These are phyloP conservation scores for Leersia perrieri DNA, from an alignment of 176 grass and related monocot genomes.

Conservation along the genomic window DNA sequence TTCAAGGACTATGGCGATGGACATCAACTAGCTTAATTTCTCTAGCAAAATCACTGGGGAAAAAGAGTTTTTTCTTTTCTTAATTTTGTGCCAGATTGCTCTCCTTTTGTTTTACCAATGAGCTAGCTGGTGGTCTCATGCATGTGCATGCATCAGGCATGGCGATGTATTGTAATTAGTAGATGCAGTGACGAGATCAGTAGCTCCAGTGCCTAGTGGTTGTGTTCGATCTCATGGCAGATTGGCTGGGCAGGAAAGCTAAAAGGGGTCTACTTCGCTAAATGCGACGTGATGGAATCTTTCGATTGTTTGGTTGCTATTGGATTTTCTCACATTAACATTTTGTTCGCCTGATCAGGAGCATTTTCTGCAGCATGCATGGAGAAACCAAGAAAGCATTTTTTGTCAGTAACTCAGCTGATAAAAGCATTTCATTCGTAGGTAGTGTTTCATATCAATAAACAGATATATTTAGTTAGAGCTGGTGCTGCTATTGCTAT, in stretches of 20 bases:
- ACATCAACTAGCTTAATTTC: slow-evolving; percentile 45
- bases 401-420: background rate
- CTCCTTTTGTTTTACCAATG: slow-evolving; percentile 21
- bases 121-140: background rate
- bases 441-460: background rate
- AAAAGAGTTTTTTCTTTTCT: background rate
- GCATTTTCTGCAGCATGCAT: slow-evolving; percentile 21
- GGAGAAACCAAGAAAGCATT: slow-evolving; percentile 15
- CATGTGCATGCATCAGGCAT: background rate
- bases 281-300: slow-evolving; percentile 47
- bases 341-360: slow-evolving; percentile 13
- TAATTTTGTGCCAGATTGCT: background rate
- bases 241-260: background rate
- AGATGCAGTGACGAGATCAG: slow-evolving; percentile 16
- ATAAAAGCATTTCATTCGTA: background rate
- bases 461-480: background rate
- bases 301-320: slow-evolving; percentile 49
- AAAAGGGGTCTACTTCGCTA: slow-evolving; percentile 16
- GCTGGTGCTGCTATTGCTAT: background rate
- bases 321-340: slow-evolving; percentile 33
- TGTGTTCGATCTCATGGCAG: background rate
- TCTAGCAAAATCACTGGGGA: background rate
- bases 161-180: slow-evolving; percentile 30
- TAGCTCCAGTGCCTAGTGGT: background rate
- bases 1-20: slow-evolving; percentile 25